phyloP scores from a whole-genome alignment of 768 basidiomycete species.

The Rhodotorula taiwanensis region DNA sequence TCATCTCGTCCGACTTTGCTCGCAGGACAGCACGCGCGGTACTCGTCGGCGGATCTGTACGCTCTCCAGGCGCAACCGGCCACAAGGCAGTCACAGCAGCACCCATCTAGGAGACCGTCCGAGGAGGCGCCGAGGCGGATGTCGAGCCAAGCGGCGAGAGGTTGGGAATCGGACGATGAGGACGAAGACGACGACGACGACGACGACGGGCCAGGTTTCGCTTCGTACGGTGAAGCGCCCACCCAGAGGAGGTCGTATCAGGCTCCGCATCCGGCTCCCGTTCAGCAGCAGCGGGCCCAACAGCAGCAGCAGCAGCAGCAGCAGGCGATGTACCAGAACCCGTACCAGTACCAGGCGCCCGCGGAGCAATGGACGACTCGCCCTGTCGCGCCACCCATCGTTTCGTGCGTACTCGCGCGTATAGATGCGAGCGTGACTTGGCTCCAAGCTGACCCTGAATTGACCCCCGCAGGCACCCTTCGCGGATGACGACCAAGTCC shows the following conservation, averaged over 20 bases:
- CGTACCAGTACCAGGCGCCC: too few relatives aligned
- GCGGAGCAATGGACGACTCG: neutral
- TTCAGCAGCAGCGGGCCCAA: neutral
- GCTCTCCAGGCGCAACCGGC: constrained; percentile 1
- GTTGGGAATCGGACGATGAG: too few relatives aligned
- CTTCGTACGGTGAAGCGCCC: neutral
- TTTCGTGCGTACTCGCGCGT: constrained; percentile 8
- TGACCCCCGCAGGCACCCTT: neutral
- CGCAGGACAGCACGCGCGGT: constrained; percentile 1
- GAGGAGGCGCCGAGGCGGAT: too few relatives aligned
- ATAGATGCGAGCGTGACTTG: too few relatives aligned
- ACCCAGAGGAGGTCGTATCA: too few relatives aligned
- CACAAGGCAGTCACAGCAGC: neutral
- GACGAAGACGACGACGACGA: constrained; percentile 2
- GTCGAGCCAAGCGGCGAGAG: too few relatives aligned
- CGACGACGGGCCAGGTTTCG: constrained; percentile 7
- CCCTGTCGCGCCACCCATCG: neutral
- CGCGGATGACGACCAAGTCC: neutral
- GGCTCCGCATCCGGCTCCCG: too few relatives aligned
- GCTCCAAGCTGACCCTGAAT: too few relatives aligned
- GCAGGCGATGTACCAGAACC: neutral
- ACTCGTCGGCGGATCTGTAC: constrained; percentile 24
- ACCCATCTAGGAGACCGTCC: too few relatives aligned
- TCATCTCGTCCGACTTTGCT: too few relatives aligned
- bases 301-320: neutral